These are phyloP conservation scores for Didymella sp. DNA, from an alignment of 2,329 filamentous ascomycete genomes.

Conservation along the genomic window DNA sequence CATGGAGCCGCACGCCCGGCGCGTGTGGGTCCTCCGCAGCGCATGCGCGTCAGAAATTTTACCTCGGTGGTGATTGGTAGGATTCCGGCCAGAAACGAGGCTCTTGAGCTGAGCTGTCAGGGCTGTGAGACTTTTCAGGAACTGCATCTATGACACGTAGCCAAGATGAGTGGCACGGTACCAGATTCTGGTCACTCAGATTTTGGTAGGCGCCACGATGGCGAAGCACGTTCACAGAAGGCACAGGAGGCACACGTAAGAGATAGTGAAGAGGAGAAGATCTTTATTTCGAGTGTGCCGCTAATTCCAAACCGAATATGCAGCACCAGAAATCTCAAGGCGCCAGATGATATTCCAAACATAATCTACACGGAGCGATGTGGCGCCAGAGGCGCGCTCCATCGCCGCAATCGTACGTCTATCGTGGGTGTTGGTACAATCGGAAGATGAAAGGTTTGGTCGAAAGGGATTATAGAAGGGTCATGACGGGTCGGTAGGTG, in stretches of 20 bases:
- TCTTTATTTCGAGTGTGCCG: constrained; percentile 47
- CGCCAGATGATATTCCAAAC: constrained; percentile 46
- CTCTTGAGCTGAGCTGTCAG: not conserved
- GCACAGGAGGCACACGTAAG: not conserved
- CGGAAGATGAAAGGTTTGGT: constrained; percentile 30
- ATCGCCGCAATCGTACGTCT: constrained; percentile 50
- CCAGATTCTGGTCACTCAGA: not conserved
- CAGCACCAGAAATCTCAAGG: constrained; percentile 43
- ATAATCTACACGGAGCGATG: constrained; percentile 46
- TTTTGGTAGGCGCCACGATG: not conserved
- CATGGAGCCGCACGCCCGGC: constrained; percentile 17
- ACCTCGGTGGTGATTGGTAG: constrained; percentile 22
- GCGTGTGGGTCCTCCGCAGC: constrained; percentile 14
- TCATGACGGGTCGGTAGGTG: constrained; percentile 36
- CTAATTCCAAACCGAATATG: constrained; percentile 46
- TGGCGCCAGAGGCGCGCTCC: constrained; percentile 30
- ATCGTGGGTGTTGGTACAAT: constrained; percentile 51
- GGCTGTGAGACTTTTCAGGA: not conserved
- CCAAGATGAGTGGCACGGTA: not conserved
- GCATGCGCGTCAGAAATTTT: constrained; percentile 36
- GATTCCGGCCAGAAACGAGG: not conserved
- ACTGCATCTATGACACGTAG: constrained; percentile 2
- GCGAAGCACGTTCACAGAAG: not conserved
- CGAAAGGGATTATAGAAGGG: constrained; percentile 36
- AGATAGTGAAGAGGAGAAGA: constrained; percentile 40